phyloP scores from a whole-genome alignment of 2,329 filamentous ascomycete genomes.

The Diaporthe sp. region DNA sequence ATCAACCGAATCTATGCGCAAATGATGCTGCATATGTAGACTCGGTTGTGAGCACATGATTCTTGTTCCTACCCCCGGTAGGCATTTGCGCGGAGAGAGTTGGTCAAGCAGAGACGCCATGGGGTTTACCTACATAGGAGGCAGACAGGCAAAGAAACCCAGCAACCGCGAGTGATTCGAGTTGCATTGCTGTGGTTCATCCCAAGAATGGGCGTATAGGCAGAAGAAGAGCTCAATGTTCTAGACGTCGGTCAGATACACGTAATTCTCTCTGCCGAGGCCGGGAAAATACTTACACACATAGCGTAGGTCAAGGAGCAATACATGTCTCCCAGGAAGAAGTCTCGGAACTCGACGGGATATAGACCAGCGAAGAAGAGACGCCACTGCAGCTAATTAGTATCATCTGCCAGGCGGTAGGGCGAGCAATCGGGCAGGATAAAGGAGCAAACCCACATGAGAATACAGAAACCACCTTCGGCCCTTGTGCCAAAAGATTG shows the following conservation, averaged over 20 bases:
- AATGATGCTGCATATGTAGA: neutral
- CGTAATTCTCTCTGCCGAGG: fast-evolving
- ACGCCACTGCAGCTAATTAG: conserved; percentile 73
- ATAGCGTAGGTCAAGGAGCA: conserved; percentile 94
- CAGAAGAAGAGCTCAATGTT: conserved; percentile 97
- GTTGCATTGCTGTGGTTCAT: conserved; percentile 82
- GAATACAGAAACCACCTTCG: conserved; percentile 90
- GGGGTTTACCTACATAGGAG: conserved; percentile 69
- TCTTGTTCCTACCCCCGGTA: neutral
- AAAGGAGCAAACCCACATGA: conserved; percentile 72
- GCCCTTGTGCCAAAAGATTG: conserved; percentile 80
- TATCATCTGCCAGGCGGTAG: neutral
- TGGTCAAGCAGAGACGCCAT: neutral
- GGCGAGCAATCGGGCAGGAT: neutral
- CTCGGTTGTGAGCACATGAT: too few relatives aligned
- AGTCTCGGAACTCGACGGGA: conserved; percentile 96
- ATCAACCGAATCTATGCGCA: neutral
- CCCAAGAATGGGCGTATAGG: conserved; percentile 86
- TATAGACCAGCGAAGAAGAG: conserved; percentile 88
- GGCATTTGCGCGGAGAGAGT: neutral
- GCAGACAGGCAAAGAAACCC: conserved; percentile 87
- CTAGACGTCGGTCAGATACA: conserved; percentile 54
- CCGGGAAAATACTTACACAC: conserved; percentile 71
- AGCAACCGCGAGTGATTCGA: conserved; percentile 86
- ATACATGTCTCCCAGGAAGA: conserved; percentile 98